Conservation (phyloP, 352 stramenopile genomes). For the Phytophthora fragariae region DNA sequence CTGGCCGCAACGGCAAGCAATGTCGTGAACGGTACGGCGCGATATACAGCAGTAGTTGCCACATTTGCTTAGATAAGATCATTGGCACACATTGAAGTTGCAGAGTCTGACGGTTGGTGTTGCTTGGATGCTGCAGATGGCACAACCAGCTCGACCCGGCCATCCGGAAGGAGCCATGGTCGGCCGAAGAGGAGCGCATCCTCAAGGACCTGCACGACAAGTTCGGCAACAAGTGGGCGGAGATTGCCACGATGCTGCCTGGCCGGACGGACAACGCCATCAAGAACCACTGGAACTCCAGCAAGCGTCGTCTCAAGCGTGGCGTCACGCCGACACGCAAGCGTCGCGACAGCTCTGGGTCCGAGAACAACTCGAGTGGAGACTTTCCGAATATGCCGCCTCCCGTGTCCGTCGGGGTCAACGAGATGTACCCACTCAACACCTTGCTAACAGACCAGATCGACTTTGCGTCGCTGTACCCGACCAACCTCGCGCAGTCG, state of each 20-base stretch:
- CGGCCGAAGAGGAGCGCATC: slow-evolving; percentile 85
- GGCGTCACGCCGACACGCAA: slow-evolving; percentile 38
- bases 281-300: slow-evolving; percentile 95
- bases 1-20: slow-evolving; percentile 94
- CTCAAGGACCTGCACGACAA: slow-evolving; percentile 78
- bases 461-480: slow-evolving; percentile 33
- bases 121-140: slow-evolving; percentile 65
- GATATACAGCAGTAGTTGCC: neutral
- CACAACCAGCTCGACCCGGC: slow-evolving; percentile 95
- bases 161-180: slow-evolving; percentile 95
- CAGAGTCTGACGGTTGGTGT: slow-evolving; percentile 2
- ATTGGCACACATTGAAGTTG: slow-evolving; percentile 3
- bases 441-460: slow-evolving; percentile 28
- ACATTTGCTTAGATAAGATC: slow-evolving; percentile 6
- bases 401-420: neutral
- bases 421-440: slow-evolving; percentile 25
- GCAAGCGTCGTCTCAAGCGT: slow-evolving; percentile 78
- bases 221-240: slow-evolving; percentile 92
- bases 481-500: slow-evolving; percentile 34
- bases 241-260: slow-evolving; percentile 91
- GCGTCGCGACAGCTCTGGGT: slow-evolving; percentile 14
- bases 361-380: slow-evolving; percentile 5
- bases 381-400: slow-evolving; percentile 8
- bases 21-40: slow-evolving; percentile 89
- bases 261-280: slow-evolving; percentile 92